Base-by-base conservation (phyloP, 306 rosid species). In the Glycine tomentella region DNA sequence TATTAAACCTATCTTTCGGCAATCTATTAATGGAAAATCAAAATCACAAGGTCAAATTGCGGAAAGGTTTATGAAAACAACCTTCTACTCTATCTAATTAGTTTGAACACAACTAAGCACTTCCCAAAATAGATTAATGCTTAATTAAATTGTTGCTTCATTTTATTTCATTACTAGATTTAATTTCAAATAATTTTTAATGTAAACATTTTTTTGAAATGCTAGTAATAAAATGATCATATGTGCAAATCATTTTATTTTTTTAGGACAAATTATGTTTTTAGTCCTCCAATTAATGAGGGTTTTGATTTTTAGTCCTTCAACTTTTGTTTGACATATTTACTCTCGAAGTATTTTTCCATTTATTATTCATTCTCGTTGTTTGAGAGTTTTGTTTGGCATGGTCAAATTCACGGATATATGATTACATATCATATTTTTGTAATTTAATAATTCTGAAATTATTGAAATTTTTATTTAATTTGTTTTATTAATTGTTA, bases 51-150 rank as follows among this genome's bases (percentile, higher is more conserved):
- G 51, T 12, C 73, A 9, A 76, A 52, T 52, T 40, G 67, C 33
- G 61, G 15, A 40, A 55, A 68, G 65, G 74, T 53, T 77, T 77
- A 3, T 52, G 81, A 51, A 52, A 51, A 8, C 12, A 7, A 53
- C 65, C 74, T 11, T 78, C 55, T 4, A 63, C 25, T 62, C 0
- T 40, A 38, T 40, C 65, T 14, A 33, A 8, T 34, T 20, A 44
- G 3, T 20, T 38, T 57, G 42, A 42, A 25, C 46, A 44, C 44
- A 44, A 45, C 52, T 44, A 45, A 17, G 58, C 58, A 59, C 56
- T 44, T 58, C 14, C 57, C 6, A 14, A 15, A 4, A 48, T 31
- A 50, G 48, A 49, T n/a, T 49, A 13, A 68, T 44, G 31, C 14
- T 66, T 15, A 42, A 4, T 10, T 46, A 46, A 69, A 69, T 46